Conservation (phyloP, 805 yeast species). For the Teunomyces lycoperdinae region DNA sequence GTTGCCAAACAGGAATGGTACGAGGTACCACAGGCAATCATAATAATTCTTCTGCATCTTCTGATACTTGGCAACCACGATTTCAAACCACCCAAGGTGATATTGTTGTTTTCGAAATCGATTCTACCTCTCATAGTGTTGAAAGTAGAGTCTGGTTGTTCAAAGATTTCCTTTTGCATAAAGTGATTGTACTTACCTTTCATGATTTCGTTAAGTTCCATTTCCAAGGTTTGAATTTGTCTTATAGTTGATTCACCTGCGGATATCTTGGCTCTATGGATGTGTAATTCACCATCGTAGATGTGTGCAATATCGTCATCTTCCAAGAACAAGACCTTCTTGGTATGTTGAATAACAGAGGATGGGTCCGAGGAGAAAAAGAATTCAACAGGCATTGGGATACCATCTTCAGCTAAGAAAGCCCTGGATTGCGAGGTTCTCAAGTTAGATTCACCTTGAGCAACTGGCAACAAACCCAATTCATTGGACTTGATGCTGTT, state of each 20-base stretch:
- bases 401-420: conserved; percentile 88
- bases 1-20: conserved; percentile 98
- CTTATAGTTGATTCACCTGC: conserved; percentile 91
- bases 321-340: conserved; percentile 92
- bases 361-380: conserved; percentile 97
- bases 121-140: conserved; percentile 99
- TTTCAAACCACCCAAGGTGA: conserved; percentile 87
- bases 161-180: conserved; percentile 98
- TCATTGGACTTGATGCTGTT: conserved; percentile 17
- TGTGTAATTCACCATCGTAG: conserved; percentile 96
- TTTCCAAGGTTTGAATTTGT: conserved; percentile 92
- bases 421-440: conserved; percentile 96
- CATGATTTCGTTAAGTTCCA: conserved; percentile 97
- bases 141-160: conserved; percentile 97
- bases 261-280: conserved; percentile 84
- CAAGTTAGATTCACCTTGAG: conserved; percentile 53
- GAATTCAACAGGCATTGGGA: conserved; percentile 92
- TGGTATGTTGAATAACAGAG: conserved; percentile 94
- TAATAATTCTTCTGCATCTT: conserved; percentile 90
- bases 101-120: conserved; percentile 75
- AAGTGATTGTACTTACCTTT: conserved; percentile 94
- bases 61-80: conserved; percentile 83
- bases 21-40: conserved; percentile 99
- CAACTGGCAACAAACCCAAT: conserved; percentile 49
- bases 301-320: conserved; percentile 99